Conservation (phyloP, 2,329 filamentous ascomycete species). For the Xylogone sp. region DNA sequence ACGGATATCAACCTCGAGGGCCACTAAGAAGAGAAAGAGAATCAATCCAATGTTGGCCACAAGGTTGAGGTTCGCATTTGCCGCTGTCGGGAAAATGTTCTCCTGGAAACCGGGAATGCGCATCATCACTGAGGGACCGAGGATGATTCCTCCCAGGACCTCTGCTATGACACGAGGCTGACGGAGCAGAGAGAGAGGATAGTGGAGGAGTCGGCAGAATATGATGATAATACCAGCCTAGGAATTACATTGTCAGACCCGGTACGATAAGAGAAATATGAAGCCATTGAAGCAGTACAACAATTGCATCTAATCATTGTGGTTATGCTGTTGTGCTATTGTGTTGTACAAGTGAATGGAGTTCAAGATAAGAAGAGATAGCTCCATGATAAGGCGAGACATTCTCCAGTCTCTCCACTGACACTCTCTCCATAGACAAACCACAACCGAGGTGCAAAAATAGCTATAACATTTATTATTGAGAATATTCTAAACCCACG, state of each 20-base stretch:
- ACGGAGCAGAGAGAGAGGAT: constrained; percentile 70
- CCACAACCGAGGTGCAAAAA: neutral
- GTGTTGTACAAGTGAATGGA: too few species aligned
- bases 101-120: constrained; percentile 74
- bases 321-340: too few species aligned
- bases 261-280: neutral
- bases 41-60: constrained; percentile 82
- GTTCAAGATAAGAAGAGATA: too few species aligned
- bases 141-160: constrained; percentile 77
- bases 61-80: constrained; percentile 71
- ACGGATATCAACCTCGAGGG: constrained; percentile 79
- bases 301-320: too few species aligned
- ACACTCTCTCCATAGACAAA: too few species aligned
- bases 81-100: constrained; percentile 72
- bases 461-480: too few species aligned
- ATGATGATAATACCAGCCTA: constrained; percentile 71
- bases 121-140: constrained; percentile 86
- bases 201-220: constrained; percentile 71
- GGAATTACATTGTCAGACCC: constrained; percentile 7
- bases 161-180: constrained; percentile 83
- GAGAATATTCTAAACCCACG: neutral
- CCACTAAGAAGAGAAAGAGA: constrained; percentile 83
- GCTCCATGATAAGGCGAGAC: too few species aligned
- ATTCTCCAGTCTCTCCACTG: too few species aligned
- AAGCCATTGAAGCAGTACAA: too few species aligned